phyloP scores from a whole-genome alignment of 2,329 filamentous ascomycete species.

The Grosmannia serpens region DNA sequence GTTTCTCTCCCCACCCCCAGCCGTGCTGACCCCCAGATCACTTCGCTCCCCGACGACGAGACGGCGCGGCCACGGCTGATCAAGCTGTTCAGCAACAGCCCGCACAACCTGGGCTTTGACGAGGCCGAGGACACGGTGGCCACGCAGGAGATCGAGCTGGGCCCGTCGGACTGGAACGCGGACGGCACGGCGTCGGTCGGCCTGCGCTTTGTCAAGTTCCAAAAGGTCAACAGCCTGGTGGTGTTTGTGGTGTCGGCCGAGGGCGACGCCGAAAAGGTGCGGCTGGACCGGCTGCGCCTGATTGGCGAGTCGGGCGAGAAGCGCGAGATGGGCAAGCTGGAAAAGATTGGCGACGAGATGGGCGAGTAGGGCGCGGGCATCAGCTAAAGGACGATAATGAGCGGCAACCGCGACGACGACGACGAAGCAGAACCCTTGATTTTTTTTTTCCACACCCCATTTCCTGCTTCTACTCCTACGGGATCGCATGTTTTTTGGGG shows the following conservation, averaged over 20 bases:
- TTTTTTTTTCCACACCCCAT: no score
- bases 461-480: no score
- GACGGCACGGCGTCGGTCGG: slow-evolving; percentile 61
- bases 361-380: slow-evolving; percentile 33
- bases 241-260: slow-evolving; percentile 84
- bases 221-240: slow-evolving; percentile 78
- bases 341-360: slow-evolving; percentile 77
- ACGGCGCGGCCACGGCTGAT: slow-evolving; percentile 68
- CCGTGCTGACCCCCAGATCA: slow-evolving; percentile 48
- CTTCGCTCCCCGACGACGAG: slow-evolving; percentile 65
- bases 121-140: slow-evolving; percentile 80
- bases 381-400: no score
- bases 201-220: slow-evolving; percentile 93
- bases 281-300: slow-evolving; percentile 66
- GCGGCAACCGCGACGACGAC: no score
- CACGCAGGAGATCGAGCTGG: slow-evolving; percentile 69
- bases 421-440: background rate
- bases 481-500: no score
- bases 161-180: slow-evolving; percentile 68
- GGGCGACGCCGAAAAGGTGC: slow-evolving; percentile 71
- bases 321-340: slow-evolving; percentile 83
- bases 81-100: slow-evolving; percentile 76
- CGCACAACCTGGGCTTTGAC: slow-evolving; percentile 87
- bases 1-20: no score
- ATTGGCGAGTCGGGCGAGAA: slow-evolving; percentile 88